Evolutionary conservation across 2,329 filamentous ascomycete species (phyloP).

Genomic region (Sodiomyces alkalinus): DNA sequence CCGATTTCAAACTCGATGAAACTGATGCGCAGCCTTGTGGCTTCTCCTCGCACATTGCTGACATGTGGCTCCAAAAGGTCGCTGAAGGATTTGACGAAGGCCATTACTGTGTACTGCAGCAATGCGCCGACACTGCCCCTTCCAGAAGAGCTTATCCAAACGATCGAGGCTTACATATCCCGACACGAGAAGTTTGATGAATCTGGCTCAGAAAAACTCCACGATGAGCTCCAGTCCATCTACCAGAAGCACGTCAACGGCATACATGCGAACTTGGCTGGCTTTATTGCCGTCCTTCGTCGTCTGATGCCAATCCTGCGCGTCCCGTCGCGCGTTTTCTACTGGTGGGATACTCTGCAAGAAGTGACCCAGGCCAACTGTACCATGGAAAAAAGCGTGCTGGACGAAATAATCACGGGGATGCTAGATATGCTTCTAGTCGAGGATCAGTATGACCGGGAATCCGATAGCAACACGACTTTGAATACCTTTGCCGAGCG

Average conservation of each 20-base stretch:
- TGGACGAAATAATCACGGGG: slow-evolving; percentile 49
- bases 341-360: slow-evolving; percentile 57
- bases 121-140: slow-evolving; percentile 42
- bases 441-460: slow-evolving; percentile 41
- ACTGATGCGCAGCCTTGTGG: no score
- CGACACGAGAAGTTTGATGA: slow-evolving; percentile 56
- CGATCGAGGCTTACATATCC: slow-evolving; percentile 52
- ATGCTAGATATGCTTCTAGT: slow-evolving; percentile 49
- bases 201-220: slow-evolving; percentile 50
- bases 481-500: slow-evolving; percentile 38
- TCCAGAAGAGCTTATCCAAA: slow-evolving; percentile 45
- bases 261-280: slow-evolving; percentile 38
- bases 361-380: slow-evolving; percentile 28
- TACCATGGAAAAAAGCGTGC: slow-evolving; percentile 24
- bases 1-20: no score
- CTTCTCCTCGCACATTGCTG: background rate
- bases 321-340: slow-evolving; percentile 44
- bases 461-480: slow-evolving; percentile 20
- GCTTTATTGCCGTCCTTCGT: slow-evolving; percentile 55
- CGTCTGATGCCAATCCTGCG: slow-evolving; percentile 48
- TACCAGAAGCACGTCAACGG: slow-evolving; percentile 50
- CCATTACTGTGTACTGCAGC: slow-evolving; percentile 32
- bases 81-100: slow-evolving; percentile 46
- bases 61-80: slow-evolving; percentile 25
- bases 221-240: slow-evolving; percentile 55